phyloP scores from a whole-genome alignment of 1,284 basidiomycete species.

The Heterobasidion annosum region DNA sequence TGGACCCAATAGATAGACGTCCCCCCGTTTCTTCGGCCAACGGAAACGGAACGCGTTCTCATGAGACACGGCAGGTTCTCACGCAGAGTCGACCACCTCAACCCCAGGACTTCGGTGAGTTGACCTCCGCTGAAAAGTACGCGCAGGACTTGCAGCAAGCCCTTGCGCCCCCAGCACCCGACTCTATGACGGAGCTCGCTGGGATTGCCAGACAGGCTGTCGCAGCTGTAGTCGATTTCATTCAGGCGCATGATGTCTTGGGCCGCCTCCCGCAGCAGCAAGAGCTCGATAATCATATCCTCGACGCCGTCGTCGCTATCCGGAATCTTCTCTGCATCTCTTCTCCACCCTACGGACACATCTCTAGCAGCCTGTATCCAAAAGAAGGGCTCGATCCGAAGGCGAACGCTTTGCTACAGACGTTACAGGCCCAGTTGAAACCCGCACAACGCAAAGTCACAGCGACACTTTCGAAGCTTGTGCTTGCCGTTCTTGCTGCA shows the following conservation, averaged over 20 bases:
- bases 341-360: constrained; percentile 52
- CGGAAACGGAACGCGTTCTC: not conserved
- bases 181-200: constrained; percentile 51
- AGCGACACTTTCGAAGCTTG: constrained; percentile 68
- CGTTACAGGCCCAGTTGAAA: constrained; percentile 46
- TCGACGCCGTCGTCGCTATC: constrained; percentile 58
- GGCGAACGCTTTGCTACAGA: constrained; percentile 36
- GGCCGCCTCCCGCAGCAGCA: constrained; percentile 45
- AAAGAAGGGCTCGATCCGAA: constrained; percentile 35
- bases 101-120: constrained; percentile 21
- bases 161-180: constrained; percentile 47
- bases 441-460: constrained; percentile 71
- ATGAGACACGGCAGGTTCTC: not conserved
- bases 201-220: constrained; percentile 50
- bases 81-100: constrained; percentile 8
- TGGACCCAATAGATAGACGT: constrained; percentile 41
- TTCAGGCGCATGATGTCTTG: constrained; percentile 33
- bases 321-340: constrained; percentile 69
- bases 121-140: constrained; percentile 59
- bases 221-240: constrained; percentile 51
- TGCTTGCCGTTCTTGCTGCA: constrained; percentile 68
- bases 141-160: constrained; percentile 58
- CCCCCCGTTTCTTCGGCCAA: not conserved
- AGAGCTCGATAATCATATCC: constrained; percentile 54
- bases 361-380: constrained; percentile 48